Evolutionary conservation across 305 asterid genomes (phyloP).

Genomic region (Rubia balearica): DNA sequence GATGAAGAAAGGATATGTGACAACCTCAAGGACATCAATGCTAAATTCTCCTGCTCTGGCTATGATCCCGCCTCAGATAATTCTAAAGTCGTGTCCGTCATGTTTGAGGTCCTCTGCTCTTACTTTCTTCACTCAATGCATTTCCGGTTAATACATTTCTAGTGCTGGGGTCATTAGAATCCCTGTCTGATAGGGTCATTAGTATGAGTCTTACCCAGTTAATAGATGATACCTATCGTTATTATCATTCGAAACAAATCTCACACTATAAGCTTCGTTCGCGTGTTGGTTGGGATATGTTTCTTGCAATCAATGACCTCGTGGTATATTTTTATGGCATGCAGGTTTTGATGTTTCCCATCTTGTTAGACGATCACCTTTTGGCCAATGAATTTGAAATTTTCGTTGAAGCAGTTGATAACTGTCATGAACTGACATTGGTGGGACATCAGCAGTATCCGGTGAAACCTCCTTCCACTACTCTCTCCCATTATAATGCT

Average conservation of each 20-base stretch:
- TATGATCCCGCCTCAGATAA: conserved; percentile 47
- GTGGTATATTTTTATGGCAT: conserved; percentile 14
- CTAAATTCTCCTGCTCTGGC: conserved; percentile 46
- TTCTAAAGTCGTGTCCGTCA: conserved; percentile 71
- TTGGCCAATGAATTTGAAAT: conserved; percentile 70
- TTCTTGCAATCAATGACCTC: background rate
- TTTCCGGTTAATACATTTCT: background rate
- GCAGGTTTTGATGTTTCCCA: conserved; percentile 88
- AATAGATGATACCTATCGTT: background rate
- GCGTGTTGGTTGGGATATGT: background rate
- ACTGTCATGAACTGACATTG: conserved; percentile 76
- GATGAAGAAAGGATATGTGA: conserved; percentile 81
- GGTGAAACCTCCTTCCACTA: conserved; percentile 38
- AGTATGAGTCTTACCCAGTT: too few species aligned
- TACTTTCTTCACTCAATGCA: background rate
- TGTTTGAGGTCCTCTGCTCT: conserved; percentile 66
- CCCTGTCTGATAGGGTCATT: background rate
- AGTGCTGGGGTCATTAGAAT: background rate
- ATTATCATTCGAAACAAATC: too few species aligned
- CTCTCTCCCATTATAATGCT: conserved; percentile 11
- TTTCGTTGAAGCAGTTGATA: conserved; percentile 83
- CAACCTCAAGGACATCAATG: conserved; percentile 69
- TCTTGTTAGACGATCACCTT: conserved; percentile 71
- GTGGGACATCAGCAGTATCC: conserved; percentile 93
- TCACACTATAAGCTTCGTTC: background rate